These are phyloP conservation scores for Coemansia sp. DNA, from an alignment of 192 early-diverging fungal species.

Conservation along the genomic window DNA sequence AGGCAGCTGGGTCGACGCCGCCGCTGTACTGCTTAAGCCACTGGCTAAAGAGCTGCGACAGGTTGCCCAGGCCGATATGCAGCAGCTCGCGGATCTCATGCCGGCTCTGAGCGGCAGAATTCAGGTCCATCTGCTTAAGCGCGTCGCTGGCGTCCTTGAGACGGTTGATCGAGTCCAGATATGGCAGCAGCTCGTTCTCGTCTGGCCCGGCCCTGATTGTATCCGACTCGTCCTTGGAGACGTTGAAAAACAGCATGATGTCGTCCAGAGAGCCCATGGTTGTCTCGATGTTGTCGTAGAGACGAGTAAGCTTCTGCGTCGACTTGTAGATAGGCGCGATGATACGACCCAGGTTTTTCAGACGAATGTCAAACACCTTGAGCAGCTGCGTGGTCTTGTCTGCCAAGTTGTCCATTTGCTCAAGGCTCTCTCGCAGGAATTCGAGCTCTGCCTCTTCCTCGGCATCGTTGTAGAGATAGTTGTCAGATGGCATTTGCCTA, in stretches of 20 bases:
- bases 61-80: conserved; percentile 46
- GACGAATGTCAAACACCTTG: conserved; percentile 52
- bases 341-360: conserved; percentile 47
- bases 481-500: conserved; percentile 29
- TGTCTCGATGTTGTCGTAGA: conserved; percentile 47
- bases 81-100: conserved; percentile 51
- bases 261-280: conserved; percentile 50
- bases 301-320: conserved; percentile 48
- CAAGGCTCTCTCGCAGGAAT: conserved; percentile 54
- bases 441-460: conserved; percentile 54
- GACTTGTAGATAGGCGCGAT: conserved; percentile 54
- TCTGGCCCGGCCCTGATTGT: conserved; percentile 49
- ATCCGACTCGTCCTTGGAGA: conserved; percentile 46
- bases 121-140: conserved; percentile 45
- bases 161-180: conserved; percentile 54
- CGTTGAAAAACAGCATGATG: conserved; percentile 53
- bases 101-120: conserved; percentile 42
- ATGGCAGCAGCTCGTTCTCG: conserved; percentile 53
- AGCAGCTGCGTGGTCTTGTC: conserved; percentile 50
- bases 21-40: conserved; percentile 56
- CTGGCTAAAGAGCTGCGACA: conserved; percentile 55
- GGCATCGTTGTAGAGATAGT: conserved; percentile 44
- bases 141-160: conserved; percentile 53
- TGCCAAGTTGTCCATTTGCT: conserved; percentile 55
- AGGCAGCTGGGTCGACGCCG: conserved; percentile 51